phyloP scores from a whole-genome alignment of 2,329 filamentous ascomycete species.

The Xylariaceae sp. region DNA sequence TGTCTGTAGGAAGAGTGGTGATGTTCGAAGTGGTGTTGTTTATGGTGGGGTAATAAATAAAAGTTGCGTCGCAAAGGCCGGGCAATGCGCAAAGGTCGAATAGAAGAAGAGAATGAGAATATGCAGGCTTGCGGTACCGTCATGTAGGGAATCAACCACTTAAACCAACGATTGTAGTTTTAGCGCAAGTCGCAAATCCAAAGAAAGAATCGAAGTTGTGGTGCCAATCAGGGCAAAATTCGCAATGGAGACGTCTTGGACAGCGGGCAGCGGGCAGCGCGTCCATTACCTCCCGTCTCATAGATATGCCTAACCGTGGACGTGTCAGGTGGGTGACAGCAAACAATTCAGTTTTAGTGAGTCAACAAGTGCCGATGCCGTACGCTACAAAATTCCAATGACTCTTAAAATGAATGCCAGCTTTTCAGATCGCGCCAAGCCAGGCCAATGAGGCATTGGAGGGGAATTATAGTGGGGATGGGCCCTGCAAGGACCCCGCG shows the following conservation, averaged over 20 bases:
- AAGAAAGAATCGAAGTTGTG: too few species aligned
- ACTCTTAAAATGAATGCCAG: too few species aligned
- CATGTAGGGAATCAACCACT: constrained; percentile 19
- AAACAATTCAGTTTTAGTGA: constrained; percentile 14
- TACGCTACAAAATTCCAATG: background rate
- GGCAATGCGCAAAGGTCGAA: constrained; percentile 14
- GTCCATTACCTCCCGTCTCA: too few species aligned
- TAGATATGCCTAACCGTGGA: too few species aligned
- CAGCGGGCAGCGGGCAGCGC: too few species aligned
- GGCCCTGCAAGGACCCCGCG: constrained; percentile 9
- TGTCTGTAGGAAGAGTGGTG: background rate
- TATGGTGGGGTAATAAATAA: constrained; percentile 3
- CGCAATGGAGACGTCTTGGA: too few species aligned
- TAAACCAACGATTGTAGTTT: background rate
- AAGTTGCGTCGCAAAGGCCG: constrained; percentile 24
- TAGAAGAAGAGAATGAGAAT: constrained; percentile 19
- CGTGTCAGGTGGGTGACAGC: background rate
- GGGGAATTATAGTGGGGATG: constrained; percentile 1
- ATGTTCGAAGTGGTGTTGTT: background rate
- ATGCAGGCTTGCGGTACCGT: constrained; percentile 2
- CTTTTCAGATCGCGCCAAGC: constrained; percentile 7
- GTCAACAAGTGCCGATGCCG: constrained; percentile 28
- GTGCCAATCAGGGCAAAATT: too few species aligned
- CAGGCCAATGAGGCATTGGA: too few species aligned
- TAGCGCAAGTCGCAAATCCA: too few species aligned